Evolutionary conservation across 2,329 filamentous ascomycete species (phyloP).

Genomic region (Fusarium tjaetaba): DNA sequence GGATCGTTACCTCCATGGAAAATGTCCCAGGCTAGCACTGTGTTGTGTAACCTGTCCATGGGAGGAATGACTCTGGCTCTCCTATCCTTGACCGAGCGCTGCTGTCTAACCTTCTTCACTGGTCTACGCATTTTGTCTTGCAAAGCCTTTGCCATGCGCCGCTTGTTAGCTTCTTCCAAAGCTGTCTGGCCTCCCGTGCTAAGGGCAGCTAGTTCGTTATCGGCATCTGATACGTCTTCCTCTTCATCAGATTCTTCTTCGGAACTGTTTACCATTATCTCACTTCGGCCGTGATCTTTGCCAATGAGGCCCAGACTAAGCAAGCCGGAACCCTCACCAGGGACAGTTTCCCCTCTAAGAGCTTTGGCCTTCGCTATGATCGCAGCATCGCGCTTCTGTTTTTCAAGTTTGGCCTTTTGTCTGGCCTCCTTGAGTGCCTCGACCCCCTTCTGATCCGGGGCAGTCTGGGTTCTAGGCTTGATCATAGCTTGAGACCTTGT

Average conservation of each 20-base stretch:
- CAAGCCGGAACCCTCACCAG: slow-evolving; percentile 82
- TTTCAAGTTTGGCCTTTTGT: slow-evolving; percentile 78
- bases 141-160: slow-evolving; percentile 56
- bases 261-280: slow-evolving; percentile 89
- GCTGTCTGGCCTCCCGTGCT: slow-evolving; percentile 60
- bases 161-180: slow-evolving; percentile 59
- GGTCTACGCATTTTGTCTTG: slow-evolving; percentile 72
- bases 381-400: slow-evolving; percentile 76
- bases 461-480: slow-evolving; percentile 44
- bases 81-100: slow-evolving; percentile 91
- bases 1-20: slow-evolving; percentile 91
- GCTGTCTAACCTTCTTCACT: slow-evolving; percentile 83
- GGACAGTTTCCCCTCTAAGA: slow-evolving; percentile 49
- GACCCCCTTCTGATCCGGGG: slow-evolving; percentile 51
- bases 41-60: slow-evolving; percentile 83
- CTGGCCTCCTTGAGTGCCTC: slow-evolving; percentile 74
- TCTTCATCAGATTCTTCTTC: slow-evolving; percentile 80
- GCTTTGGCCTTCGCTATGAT: slow-evolving; percentile 74
- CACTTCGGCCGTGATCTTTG: slow-evolving; percentile 83
- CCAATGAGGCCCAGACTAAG: slow-evolving; percentile 76
- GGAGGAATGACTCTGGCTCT: slow-evolving; percentile 90
- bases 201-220: slow-evolving; percentile 59
- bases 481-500: slow-evolving; percentile 44
- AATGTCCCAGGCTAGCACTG: slow-evolving; percentile 93
- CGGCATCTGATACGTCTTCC: slow-evolving; percentile 65